phyloP scores from a whole-genome alignment of 2,329 filamentous ascomycete genomes.

The Metarhizium brunneum region DNA sequence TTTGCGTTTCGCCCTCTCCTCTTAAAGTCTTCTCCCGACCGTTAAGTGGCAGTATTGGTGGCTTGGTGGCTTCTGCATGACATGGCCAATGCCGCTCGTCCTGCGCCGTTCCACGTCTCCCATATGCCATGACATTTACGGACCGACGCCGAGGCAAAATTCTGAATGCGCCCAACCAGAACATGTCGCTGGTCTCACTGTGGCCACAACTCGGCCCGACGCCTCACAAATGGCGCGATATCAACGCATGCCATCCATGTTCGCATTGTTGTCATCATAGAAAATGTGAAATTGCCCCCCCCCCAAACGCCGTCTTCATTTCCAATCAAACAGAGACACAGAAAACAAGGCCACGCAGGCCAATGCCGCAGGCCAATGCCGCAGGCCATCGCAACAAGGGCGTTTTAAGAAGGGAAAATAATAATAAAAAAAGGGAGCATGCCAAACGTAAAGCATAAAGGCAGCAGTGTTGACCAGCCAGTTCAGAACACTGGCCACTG shows the following conservation, averaged over 20 bases:
- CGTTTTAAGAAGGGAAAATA: constrained; percentile 1
- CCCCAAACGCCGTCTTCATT: constrained; percentile 8
- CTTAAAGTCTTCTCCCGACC: too few relatives aligned
- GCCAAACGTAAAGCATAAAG: background rate
- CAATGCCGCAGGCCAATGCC: background rate
- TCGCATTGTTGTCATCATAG: background rate
- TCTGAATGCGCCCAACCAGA: too few relatives aligned
- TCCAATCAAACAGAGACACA: constrained; percentile 4
- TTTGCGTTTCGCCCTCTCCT: background rate
- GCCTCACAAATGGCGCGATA: background rate
- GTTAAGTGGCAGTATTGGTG: background rate
- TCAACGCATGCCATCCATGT: constrained; percentile 6
- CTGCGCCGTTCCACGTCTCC: too few relatives aligned
- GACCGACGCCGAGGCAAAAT: background rate
- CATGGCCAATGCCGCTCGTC: too few relatives aligned
- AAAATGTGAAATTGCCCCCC: constrained; percentile 3
- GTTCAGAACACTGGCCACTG: background rate
- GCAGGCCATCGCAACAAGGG: constrained; percentile 1
- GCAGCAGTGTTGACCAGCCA: background rate
- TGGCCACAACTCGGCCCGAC: background rate
- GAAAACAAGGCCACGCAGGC: background rate
- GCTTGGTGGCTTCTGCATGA: background rate
- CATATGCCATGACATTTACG: too few relatives aligned
- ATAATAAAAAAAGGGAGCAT: background rate
- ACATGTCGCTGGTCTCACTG: background rate